phyloP scores from a whole-genome alignment of 768 basidiomycete genomes.

The Suillus americanus region DNA sequence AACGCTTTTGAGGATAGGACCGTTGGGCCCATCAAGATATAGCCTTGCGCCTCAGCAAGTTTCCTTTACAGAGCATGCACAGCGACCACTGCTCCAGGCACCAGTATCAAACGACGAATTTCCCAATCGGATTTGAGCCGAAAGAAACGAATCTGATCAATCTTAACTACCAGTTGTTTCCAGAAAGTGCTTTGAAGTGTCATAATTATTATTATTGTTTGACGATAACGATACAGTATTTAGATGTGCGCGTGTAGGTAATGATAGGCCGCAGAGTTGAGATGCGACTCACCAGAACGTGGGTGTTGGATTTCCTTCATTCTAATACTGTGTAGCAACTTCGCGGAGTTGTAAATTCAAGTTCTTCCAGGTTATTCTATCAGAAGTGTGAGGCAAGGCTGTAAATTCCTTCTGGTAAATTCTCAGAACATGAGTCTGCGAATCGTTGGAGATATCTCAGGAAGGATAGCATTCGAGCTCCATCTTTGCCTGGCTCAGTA shows the following conservation, averaged over 20 bases:
- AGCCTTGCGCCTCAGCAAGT: not conserved
- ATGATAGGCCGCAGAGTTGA: not conserved
- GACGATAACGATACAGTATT: slow-evolving; percentile 1
- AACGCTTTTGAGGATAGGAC: not conserved
- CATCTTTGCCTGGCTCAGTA: not conserved
- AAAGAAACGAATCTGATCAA: not conserved
- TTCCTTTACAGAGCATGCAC: not conserved
- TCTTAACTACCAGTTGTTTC: not conserved
- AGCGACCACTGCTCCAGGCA: not conserved
- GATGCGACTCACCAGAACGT: not conserved
- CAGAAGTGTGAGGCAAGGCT: slow-evolving; percentile 1
- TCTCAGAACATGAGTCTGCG: not conserved
- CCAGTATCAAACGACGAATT: not conserved
- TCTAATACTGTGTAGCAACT: not conserved
- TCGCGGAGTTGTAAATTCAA: slow-evolving; percentile 1
- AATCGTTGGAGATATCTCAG: not conserved
- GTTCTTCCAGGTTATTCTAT: not conserved
- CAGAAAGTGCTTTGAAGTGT: not conserved
- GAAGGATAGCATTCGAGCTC: not conserved
- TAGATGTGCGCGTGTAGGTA: not conserved
- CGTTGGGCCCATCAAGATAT: not conserved
- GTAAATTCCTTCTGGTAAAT: not conserved
- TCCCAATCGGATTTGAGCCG: not conserved
- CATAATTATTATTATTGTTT: not conserved
- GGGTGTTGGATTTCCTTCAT: not conserved